Conservation (phyloP, 192 early-diverging fungal species). For the Umbelopsis sp. region DNA sequence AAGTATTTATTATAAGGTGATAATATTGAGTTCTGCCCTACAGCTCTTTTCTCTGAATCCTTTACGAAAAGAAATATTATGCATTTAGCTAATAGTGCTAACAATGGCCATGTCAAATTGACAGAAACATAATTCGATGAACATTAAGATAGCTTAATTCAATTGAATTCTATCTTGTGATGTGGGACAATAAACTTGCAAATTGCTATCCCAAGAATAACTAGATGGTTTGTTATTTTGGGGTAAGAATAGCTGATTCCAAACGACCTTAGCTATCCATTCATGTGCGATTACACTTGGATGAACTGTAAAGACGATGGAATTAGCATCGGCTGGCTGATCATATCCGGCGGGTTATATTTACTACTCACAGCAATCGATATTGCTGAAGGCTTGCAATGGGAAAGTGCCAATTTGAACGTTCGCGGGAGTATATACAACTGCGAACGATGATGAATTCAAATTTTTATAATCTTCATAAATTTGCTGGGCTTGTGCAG, state of each 20-base stretch:
- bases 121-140: too few relatives aligned
- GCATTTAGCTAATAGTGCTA: too few relatives aligned
- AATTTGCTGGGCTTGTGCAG: slow-evolving; percentile 16
- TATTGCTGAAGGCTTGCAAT: slow-evolving; percentile 20
- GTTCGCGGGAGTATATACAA: slow-evolving; percentile 14
- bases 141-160: background rate
- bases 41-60: too few relatives aligned
- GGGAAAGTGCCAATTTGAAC: slow-evolving; percentile 17
- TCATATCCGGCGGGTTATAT: background rate
- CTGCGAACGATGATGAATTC: slow-evolving; percentile 15
- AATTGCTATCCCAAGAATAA: slow-evolving; percentile 17
- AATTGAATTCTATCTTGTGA: slow-evolving; percentile 16
- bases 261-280: slow-evolving; percentile 26
- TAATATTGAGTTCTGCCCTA: too few relatives aligned
- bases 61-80: too few relatives aligned
- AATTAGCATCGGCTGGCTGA: background rate
- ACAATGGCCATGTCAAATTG: too few relatives aligned
- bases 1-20: too few relatives aligned
- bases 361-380: slow-evolving; percentile 18
- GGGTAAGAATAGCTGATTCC: slow-evolving; percentile 27
- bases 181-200: slow-evolving; percentile 20
- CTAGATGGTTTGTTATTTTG: background rate
- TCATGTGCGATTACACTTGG: slow-evolving; percentile 25
- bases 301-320: background rate
- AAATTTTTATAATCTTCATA: slow-evolving; percentile 21